phyloP scores from a whole-genome alignment of 208 protist species.

The Wallacemonas sp. region DNA sequence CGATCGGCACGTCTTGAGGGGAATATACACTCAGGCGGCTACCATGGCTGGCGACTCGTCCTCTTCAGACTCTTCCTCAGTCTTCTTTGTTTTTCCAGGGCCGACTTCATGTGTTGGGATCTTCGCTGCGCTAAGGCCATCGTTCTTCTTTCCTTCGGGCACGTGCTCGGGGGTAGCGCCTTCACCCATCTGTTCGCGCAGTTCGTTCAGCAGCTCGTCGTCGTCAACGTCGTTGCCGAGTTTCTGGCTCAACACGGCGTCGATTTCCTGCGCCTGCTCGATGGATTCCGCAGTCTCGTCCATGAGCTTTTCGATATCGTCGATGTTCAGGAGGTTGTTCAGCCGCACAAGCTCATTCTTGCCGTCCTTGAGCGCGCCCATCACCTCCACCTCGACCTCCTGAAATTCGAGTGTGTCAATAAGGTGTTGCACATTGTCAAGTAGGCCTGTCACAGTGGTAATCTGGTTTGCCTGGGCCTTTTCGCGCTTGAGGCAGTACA shows the following conservation, averaged over 20 bases:
- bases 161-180: slow-evolving; percentile 15
- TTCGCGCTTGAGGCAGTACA: slow-evolving; percentile 85
- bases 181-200: slow-evolving; percentile 26
- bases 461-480: slow-evolving; percentile 63
- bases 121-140: slow-evolving; percentile 7
- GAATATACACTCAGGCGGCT: slow-evolving; percentile 9
- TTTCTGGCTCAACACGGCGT: slow-evolving; percentile 58
- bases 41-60: neutral
- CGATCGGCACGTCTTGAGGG: too few relatives aligned
- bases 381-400: slow-evolving; percentile 75
- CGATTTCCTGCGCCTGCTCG: slow-evolving; percentile 68
- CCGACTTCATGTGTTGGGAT: slow-evolving; percentile 22
- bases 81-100: neutral
- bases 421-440: slow-evolving; percentile 78
- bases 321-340: slow-evolving; percentile 84
- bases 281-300: slow-evolving; percentile 70
- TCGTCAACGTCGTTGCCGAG: slow-evolving; percentile 50
- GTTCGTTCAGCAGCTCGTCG: slow-evolving; percentile 61
- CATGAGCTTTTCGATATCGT: slow-evolving; percentile 83
- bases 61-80: neutral
- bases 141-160: neutral
- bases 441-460: slow-evolving; percentile 55
- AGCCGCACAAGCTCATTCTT: slow-evolving; percentile 74
- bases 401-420: slow-evolving; percentile 81
- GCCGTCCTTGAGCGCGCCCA: slow-evolving; percentile 63